These are phyloP conservation scores for Hydnomerulius pinastri DNA, from an alignment of 768 basidiomycete genomes.

Conservation along the genomic window DNA sequence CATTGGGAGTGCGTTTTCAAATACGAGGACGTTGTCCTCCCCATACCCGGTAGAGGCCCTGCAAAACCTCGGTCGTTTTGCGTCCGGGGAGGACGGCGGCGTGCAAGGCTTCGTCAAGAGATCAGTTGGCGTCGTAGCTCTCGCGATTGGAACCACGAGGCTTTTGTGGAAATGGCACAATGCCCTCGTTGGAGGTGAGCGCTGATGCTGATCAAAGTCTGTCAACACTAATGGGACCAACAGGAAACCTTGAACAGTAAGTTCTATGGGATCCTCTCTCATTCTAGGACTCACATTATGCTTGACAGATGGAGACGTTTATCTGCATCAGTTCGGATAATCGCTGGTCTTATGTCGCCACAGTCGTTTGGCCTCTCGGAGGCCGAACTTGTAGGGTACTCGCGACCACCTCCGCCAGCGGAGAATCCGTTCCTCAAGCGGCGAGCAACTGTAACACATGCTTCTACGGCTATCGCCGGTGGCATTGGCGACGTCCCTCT, in stretches of 20 bases:
- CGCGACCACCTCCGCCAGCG: constrained; percentile 41
- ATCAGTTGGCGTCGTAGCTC: constrained; percentile 11
- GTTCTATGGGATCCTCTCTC: background rate
- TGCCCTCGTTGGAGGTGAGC: constrained; percentile 39
- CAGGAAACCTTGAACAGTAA: constrained; percentile 8
- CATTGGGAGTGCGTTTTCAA: background rate
- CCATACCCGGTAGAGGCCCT: background rate
- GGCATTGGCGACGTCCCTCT: background rate
- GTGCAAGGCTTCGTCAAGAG: constrained; percentile 5
- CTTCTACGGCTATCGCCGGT: background rate
- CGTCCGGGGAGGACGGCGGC: background rate
- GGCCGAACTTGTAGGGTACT: constrained; percentile 36
- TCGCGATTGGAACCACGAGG: constrained; percentile 30
- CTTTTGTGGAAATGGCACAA: constrained; percentile 49
- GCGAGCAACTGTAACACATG: background rate
- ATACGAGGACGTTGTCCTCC: background rate
- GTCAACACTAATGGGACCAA: background rate
- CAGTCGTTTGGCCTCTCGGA: constrained; percentile 12
- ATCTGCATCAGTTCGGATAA: constrained; percentile 39
- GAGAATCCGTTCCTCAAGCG: constrained; percentile 42
- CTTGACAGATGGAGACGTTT: constrained; percentile 31
- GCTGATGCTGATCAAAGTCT: background rate
- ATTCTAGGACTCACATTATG: background rate
- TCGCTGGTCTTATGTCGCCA: constrained; percentile 37
- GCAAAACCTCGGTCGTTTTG: background rate